phyloP scores from a whole-genome alignment of 805 yeast genomes.

The Clavispora carvajalis region DNA sequence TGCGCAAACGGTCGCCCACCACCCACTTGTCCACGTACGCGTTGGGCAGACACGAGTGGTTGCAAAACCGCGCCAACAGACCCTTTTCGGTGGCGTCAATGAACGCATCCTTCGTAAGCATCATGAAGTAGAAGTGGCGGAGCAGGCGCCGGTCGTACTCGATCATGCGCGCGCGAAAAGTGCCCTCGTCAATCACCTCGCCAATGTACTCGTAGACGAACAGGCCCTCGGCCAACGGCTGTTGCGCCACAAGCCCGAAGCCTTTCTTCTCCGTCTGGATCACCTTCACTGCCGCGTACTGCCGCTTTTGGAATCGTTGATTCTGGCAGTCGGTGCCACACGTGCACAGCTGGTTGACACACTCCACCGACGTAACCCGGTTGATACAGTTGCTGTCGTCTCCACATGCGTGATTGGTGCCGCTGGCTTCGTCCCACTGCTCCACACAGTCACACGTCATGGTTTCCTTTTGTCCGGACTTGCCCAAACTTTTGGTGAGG shows the following conservation, averaged over 20 bases:
- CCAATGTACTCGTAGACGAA: constrained; percentile 92
- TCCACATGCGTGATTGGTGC: constrained; percentile 63
- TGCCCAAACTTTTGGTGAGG: constrained; percentile 55
- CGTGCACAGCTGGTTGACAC: constrained; percentile 59
- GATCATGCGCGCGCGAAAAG: constrained; percentile 70
- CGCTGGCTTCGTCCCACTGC: constrained; percentile 36
- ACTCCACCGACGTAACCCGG: constrained; percentile 86
- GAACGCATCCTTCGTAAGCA: constrained; percentile 87
- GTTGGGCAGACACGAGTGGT: constrained; percentile 94
- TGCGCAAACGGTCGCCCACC: constrained; percentile 79
- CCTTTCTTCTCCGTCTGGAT: constrained; percentile 82
- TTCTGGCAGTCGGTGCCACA: constrained; percentile 83
- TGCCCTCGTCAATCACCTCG: constrained; percentile 78
- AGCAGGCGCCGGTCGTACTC: constrained; percentile 64
- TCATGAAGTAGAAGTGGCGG: constrained; percentile 91
- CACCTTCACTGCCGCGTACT: constrained; percentile 76
- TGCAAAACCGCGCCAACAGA: constrained; percentile 83
- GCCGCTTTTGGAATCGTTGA: constrained; percentile 77
- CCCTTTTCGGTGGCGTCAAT: constrained; percentile 93
- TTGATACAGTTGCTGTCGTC: constrained; percentile 88
- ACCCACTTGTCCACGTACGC: constrained; percentile 97
- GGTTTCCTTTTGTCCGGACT: constrained; percentile 68
- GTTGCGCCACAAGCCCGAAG: constrained; percentile 76
- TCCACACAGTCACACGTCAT: constrained; percentile 89
- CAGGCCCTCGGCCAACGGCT: constrained; percentile 50